phyloP scores from a whole-genome alignment of 2,329 filamentous ascomycete species.

The Xylaria sp. region DNA sequence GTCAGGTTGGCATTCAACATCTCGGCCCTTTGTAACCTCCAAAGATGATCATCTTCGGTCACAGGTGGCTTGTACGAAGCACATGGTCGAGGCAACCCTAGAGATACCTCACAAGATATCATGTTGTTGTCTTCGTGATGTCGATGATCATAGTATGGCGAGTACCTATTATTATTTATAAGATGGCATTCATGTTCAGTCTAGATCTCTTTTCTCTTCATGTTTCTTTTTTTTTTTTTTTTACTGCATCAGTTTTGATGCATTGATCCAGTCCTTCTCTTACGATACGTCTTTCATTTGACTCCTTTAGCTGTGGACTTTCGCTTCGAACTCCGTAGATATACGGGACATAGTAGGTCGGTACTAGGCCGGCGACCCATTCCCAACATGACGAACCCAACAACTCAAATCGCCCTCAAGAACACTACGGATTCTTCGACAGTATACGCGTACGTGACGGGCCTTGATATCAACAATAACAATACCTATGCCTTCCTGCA shows the following conservation, averaged over 20 bases:
- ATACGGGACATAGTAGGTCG: not conserved
- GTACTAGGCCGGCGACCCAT: not conserved
- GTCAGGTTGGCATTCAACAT: slow-evolving; percentile 18
- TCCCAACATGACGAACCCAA: slow-evolving; percentile 46
- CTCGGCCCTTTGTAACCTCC: slow-evolving; percentile 23
- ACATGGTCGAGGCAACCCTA: slow-evolving; percentile 22
- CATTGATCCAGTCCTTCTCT: not conserved
- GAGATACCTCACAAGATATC: slow-evolving; percentile 17
- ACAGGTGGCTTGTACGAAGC: slow-evolving; percentile 23
- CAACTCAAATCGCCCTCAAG: slow-evolving; percentile 65
- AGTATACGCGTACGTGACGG: slow-evolving; percentile 75
- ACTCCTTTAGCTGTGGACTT: not conserved
- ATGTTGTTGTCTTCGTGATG: not conserved
- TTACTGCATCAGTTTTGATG: not conserved
- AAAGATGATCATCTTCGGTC: slow-evolving; percentile 22
- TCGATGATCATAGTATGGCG: not conserved
- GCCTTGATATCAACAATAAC: slow-evolving; percentile 64
- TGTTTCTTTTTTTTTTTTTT: slow-evolving; percentile 1
- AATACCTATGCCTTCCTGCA: slow-evolving; percentile 66
- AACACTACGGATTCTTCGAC: slow-evolving; percentile 68
- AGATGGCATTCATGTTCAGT: not conserved
- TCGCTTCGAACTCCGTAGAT: not conserved
- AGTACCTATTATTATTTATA: slow-evolving; percentile 13
- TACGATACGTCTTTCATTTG: not conserved
- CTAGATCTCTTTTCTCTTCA: slow-evolving; percentile 6